Conservation (phyloP, 1,284 basidiomycete species). For the Malassezia equina region DNA sequence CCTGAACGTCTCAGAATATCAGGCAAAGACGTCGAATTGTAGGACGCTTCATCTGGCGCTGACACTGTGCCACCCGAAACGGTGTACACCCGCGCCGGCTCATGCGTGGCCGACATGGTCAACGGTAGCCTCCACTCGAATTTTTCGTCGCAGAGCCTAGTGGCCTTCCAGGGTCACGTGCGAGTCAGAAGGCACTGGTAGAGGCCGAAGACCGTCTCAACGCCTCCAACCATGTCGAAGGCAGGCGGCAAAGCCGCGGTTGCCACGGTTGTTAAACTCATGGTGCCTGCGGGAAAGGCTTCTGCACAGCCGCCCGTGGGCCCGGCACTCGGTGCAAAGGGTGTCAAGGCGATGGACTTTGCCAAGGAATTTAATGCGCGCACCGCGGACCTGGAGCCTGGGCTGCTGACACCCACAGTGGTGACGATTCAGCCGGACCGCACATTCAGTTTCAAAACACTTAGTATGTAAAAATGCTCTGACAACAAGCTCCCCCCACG, state of each 20-base stretch:
- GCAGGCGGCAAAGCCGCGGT: conserved; percentile 35
- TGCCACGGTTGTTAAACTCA: conserved; percentile 54
- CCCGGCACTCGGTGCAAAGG: conserved; percentile 90
- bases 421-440: conserved; percentile 91
- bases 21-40: conserved; percentile 44
- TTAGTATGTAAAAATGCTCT: conserved; percentile 23
- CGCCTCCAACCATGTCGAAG: conserved; percentile 30
- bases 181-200: background rate
- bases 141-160: conserved; percentile 2
- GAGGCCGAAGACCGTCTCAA: background rate
- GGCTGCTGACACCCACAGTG: conserved; percentile 75
- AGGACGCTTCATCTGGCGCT: conserved; percentile 31
- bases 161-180: conserved; percentile 4
- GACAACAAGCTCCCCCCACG: conserved; percentile 65
- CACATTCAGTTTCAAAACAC: conserved; percentile 67
- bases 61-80: conserved; percentile 34
- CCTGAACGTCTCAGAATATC: conserved; percentile 41
- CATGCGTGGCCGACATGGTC: conserved; percentile 30
- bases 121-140: background rate
- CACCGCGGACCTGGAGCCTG: conserved; percentile 74
- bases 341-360: conserved; percentile 99
- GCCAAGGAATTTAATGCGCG: conserved; percentile 64
- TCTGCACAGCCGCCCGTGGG: conserved; percentile 92
- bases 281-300: conserved; percentile 87
- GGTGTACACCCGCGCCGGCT: conserved; percentile 42